Percentiles rank a stretch among this genome's conserved stretches.
These are phyloP conservation scores for Orbilia oligospora DNA, from an alignment of 2,329 filamentous ascomycete species.

Conservation along the genomic window DNA sequence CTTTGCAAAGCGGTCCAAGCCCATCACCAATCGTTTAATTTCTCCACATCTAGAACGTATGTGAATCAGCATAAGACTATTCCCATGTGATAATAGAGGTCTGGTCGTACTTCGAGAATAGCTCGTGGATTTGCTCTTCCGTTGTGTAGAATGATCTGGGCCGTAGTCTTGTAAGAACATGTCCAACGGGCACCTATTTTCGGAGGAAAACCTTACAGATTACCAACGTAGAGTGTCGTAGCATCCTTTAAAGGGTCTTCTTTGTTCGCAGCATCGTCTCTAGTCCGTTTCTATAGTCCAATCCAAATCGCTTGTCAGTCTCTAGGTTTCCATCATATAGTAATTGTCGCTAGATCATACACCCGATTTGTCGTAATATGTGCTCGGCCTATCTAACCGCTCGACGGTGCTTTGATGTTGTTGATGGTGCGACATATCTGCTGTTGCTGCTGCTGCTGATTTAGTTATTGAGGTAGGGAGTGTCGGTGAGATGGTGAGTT, in stretches of 20 bases:
- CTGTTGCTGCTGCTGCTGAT: constrained; percentile 2
- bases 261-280: constrained; percentile 66
- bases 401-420: constrained; percentile 79
- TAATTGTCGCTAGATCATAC: constrained; percentile 64
- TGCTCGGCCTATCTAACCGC: constrained; percentile 91
- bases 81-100: constrained; percentile 51
- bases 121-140: constrained; percentile 97
- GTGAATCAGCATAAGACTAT: constrained; percentile 8
- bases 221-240: constrained; percentile 96
- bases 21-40: constrained; percentile 98
- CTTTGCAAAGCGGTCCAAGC: constrained; percentile 95
- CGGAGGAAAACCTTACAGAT: constrained; percentile 76
- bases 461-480: constrained; percentile 19
- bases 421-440: constrained; percentile 38
- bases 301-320: constrained; percentile 43
- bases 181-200: constrained; percentile 36
- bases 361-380: constrained; percentile 89
- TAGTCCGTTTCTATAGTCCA: constrained; percentile 34
- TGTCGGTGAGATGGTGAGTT: constrained; percentile 23
- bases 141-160: constrained; percentile 94
- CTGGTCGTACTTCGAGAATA: constrained; percentile 81
- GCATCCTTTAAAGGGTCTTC: constrained; percentile 87
- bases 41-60: constrained; percentile 78
- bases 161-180: constrained; percentile 47
- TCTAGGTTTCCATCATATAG: neutral